These are phyloP conservation scores for Hylodesmum podocarpum DNA, from an alignment of 306 rosid species.

Conservation along the genomic window DNA sequence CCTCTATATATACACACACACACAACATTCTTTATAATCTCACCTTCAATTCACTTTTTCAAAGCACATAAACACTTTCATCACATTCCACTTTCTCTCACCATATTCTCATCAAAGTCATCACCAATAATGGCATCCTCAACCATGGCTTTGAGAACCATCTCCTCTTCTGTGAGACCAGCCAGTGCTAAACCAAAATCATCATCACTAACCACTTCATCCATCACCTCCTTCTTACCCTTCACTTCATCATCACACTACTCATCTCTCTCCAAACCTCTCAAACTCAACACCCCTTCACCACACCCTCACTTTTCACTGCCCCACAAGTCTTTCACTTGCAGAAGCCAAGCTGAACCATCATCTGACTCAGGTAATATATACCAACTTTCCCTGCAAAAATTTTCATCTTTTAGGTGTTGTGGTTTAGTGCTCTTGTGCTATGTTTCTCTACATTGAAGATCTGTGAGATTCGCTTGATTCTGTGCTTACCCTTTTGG, in stretches of 20 bases:
- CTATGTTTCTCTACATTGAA: neutral
- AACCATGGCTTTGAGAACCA: constrained; percentile 28
- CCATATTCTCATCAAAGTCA: neutral
- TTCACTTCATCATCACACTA: constrained; percentile 31
- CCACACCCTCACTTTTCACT: constrained; percentile 14
- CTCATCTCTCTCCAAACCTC: constrained; percentile 19
- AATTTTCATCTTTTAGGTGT: neutral
- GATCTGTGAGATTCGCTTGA: neutral
- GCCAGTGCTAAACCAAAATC: constrained; percentile 13
- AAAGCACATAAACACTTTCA: neutral
- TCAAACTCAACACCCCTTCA: constrained; percentile 30
- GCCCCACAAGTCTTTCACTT: constrained; percentile 38
- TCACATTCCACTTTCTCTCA: neutral
- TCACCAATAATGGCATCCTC: constrained; percentile 44
- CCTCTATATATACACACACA: neutral
- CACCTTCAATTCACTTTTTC: neutral
- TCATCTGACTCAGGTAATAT: constrained; percentile 32
- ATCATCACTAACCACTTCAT: constrained; percentile 17
- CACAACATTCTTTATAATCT: neutral
- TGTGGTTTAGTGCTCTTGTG: neutral
- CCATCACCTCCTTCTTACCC: constrained; percentile 10
- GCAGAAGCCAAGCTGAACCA: constrained; percentile 41
- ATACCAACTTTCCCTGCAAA: neutral
- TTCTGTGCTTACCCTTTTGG: constrained; percentile 27
- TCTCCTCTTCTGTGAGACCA: constrained; percentile 29